These are phyloP conservation scores for Collybia sp. DNA, from an alignment of 768 basidiomycete species.

Conservation along the genomic window DNA sequence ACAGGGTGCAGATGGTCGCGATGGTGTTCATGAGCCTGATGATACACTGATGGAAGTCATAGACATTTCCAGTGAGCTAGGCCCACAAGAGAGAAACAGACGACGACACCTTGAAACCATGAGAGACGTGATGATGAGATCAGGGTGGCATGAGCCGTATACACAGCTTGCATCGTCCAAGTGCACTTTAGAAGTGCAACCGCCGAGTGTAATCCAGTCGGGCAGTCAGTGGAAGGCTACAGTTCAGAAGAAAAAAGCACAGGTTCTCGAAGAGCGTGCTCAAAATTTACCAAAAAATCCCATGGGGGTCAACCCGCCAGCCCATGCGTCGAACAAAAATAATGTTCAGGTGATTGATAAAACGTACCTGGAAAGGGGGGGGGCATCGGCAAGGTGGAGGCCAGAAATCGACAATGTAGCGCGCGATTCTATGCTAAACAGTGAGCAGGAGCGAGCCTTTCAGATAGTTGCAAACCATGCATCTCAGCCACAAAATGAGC, in stretches of 20 bases:
- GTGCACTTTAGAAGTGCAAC: not conserved
- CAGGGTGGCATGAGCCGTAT: not conserved
- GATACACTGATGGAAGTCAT: not conserved
- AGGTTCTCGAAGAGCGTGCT: not conserved
- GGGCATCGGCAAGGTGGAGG: not conserved
- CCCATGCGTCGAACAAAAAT: not conserved
- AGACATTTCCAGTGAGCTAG: not conserved
- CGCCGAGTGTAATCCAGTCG: not conserved
- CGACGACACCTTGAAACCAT: not conserved
- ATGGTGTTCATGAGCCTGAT: not conserved
- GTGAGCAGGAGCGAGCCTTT: slow-evolving; percentile 26
- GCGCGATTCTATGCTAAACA: slow-evolving; percentile 16
- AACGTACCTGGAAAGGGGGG: slow-evolving; percentile 6
- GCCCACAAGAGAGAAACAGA: not conserved
- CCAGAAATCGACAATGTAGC: slow-evolving; percentile 2
- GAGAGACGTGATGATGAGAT: not conserved
- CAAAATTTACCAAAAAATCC: not conserved
- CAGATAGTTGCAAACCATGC: slow-evolving; percentile 20
- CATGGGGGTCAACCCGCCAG: too few species aligned
- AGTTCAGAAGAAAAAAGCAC: not conserved
- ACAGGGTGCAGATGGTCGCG: not conserved
- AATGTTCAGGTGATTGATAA: slow-evolving; percentile 5
- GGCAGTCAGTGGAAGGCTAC: not conserved
- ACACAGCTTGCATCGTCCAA: not conserved
- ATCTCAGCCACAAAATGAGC: not conserved